Percentiles rank a stretch among this genome's conserved stretches.
These are phyloP conservation scores for Cicer yamashitae DNA, from an alignment of 306 rosid species.

Conservation along the genomic window DNA sequence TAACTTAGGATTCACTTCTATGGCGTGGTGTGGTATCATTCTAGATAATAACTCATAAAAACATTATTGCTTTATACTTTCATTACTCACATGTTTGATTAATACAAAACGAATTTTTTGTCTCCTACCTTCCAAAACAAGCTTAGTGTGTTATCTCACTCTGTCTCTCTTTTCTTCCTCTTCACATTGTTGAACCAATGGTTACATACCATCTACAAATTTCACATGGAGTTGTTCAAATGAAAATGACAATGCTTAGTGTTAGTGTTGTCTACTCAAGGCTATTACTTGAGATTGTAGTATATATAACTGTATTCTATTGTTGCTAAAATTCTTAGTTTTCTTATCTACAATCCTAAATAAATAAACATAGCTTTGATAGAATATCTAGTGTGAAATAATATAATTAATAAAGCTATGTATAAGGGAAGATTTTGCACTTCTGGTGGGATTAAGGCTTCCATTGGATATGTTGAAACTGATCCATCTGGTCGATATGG, in stretches of 20 bases:
- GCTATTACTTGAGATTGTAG: constrained; percentile 53
- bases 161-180: constrained; percentile 18
- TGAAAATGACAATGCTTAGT: constrained; percentile 59
- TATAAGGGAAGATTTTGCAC: constrained; percentile 54
- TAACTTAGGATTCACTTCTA: constrained; percentile 16
- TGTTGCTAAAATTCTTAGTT: background rate
- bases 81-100: constrained; percentile 17
- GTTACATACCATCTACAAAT: constrained; percentile 51
- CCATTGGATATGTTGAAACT: constrained; percentile 70
- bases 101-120: constrained; percentile 30
- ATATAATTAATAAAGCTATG: constrained; percentile 41
- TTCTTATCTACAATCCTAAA: background rate
- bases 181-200: constrained; percentile 43
- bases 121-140: constrained; percentile 31
- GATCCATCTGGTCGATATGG: constrained; percentile 93
- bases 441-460: constrained; percentile 48
- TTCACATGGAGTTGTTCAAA: constrained; percentile 60
- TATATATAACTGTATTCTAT: background rate
- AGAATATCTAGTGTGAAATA: background rate
- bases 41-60: constrained; percentile 18
- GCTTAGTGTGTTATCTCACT: constrained; percentile 20
- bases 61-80: constrained; percentile 15
- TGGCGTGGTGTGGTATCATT: constrained; percentile 36
- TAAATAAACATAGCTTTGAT: background rate
- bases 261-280: constrained; percentile 69